phyloP scores from a whole-genome alignment of 2,329 filamentous ascomycete species.

The Zelopaecilomyces penicillatus region DNA sequence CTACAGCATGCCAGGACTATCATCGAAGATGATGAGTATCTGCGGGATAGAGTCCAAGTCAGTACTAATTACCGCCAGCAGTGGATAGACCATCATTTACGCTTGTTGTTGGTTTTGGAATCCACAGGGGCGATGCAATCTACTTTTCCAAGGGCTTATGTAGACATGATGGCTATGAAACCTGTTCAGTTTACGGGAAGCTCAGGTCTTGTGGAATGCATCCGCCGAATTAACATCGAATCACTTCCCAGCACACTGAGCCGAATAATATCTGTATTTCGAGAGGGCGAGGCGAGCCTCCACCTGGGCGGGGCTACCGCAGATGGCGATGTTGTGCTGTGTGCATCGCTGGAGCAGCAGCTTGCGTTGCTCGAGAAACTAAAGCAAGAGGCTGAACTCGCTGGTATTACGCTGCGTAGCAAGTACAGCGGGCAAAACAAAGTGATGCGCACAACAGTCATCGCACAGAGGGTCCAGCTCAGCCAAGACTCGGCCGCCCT shows the following conservation, averaged over 20 bases:
- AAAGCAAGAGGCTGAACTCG: conserved; percentile 33
- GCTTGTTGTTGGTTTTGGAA: conserved; percentile 38
- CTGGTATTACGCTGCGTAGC: conserved; percentile 53
- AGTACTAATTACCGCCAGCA: conserved; percentile 23
- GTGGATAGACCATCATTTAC: conserved; percentile 37
- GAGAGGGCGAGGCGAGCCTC: conserved; percentile 29
- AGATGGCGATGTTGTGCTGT: conserved; percentile 23
- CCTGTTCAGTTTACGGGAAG: conserved; percentile 43
- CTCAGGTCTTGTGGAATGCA: conserved; percentile 44
- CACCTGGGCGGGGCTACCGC: conserved; percentile 24
- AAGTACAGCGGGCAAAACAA: conserved; percentile 65
- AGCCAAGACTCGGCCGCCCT: conserved; percentile 65
- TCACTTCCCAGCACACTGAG: conserved; percentile 20
- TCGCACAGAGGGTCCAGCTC: conserved; percentile 73
- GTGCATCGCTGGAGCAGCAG: conserved; percentile 30
- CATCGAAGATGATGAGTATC: conserved; percentile 50
- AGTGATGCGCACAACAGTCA: conserved; percentile 65
- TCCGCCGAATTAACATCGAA: conserved; percentile 47
- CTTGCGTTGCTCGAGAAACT: conserved; percentile 40
- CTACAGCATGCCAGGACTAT: conserved; percentile 39
- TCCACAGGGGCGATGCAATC: conserved; percentile 27
- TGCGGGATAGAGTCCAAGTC: conserved; percentile 36
- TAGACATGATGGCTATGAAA: conserved; percentile 45
- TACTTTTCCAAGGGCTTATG: conserved; percentile 50
- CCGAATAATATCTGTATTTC: conserved; percentile 19